phyloP scores from a whole-genome alignment of 305 asterid genomes.

The Coffea humblotiana region DNA sequence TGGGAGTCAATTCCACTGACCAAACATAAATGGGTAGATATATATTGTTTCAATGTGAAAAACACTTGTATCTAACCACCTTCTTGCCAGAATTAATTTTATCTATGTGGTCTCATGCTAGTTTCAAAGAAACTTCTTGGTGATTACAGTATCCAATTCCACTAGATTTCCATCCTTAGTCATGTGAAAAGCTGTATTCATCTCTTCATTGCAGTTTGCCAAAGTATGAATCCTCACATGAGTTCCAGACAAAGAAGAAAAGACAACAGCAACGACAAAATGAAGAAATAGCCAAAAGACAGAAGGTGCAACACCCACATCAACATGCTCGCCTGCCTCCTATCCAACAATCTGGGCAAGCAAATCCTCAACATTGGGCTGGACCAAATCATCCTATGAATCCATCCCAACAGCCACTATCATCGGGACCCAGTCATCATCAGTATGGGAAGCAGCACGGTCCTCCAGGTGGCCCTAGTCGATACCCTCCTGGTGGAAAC shows the following conservation, averaged over 20 bases:
- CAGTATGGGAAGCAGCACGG: constrained; percentile 83
- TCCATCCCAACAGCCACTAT: constrained; percentile 55
- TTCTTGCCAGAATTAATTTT: constrained; percentile 1
- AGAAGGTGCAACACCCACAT: constrained; percentile 76
- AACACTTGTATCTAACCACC: background rate
- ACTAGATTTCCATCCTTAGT: background rate
- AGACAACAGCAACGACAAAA: constrained; percentile 90
- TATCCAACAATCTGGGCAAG: constrained; percentile 76
- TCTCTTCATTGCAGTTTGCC: constrained; percentile 60
- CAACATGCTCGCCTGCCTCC: constrained; percentile 91
- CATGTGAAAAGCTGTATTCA: background rate
- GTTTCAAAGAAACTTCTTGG: background rate
- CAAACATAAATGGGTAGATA: background rate
- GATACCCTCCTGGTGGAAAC: constrained; percentile 70
- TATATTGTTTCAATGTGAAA: background rate
- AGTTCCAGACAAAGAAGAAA: constrained; percentile 96
- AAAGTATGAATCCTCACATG: constrained; percentile 88
- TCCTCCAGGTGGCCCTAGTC: constrained; percentile 65
- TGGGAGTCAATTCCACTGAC: background rate
- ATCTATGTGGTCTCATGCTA: background rate
- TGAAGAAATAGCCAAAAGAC: constrained; percentile 86
- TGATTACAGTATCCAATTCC: background rate
- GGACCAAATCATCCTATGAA: constrained; percentile 54
- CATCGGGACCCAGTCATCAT: constrained; percentile 63
- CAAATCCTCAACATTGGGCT: constrained; percentile 70